Base-by-base conservation (phyloP, 129 eudicot genomes). In the Glebionis coronaria region DNA sequence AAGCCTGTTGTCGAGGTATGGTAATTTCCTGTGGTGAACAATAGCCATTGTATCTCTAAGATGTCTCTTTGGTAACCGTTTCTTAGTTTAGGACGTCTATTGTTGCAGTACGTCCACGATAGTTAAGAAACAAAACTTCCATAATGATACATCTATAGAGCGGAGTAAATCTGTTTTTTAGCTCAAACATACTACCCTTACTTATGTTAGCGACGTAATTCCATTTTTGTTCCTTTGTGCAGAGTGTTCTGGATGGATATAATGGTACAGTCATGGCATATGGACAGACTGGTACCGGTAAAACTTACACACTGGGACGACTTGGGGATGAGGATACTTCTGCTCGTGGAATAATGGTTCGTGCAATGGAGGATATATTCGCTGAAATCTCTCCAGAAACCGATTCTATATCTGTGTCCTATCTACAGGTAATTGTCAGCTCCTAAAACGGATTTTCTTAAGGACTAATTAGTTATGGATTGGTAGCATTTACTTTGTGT, bases 211-310 rank as follows among this genome's bases (percentile, higher is more conserved):
- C 2, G 42, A 35, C 42, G 6, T 35, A 35, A 35, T 14, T 58
- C 27, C 4, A 25, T 21, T 12, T 55, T 21, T 56, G 8, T 44
- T 44, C 50, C n/a, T 12, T 23, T 51, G 5, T 77, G 75, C 87
- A 92, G 98, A 88, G 98, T 69, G 98, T 92, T 73, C 72, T 92
- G 27, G 96, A 92, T 59, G 98, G 98, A 67, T 92, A 88, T 69
- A 92, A 92, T 54, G 98, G 98, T 60, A 92, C 98, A 31, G 78
- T 92, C 40, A 92, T 92, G 98, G 98, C 98, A 21, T 92, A 88
- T 64, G 98, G 98, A 42, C 98, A 92, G 70, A 92, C 98, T 45
- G 98, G 98, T 47, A 92, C 98, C 0, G 98, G 98, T 2, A 92
- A 92, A 84, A 88, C 98, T 16, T 92, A 85, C 79, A 92, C 98